phyloP scores from a whole-genome alignment of 306 rosid genomes.

The Citrullus mucosospermus region DNA sequence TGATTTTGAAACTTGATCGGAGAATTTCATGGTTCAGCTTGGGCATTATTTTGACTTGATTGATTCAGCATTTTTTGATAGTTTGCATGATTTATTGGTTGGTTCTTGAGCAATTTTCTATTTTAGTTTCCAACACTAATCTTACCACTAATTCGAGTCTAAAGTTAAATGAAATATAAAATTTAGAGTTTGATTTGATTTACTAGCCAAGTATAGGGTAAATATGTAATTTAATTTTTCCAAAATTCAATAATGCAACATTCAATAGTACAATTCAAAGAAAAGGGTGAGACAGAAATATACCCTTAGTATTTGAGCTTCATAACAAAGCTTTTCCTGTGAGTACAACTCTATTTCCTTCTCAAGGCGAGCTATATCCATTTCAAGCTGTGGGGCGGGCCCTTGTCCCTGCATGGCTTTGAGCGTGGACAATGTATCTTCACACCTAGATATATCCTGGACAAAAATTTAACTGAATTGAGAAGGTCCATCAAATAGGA shows the following conservation, averaged over 20 bases:
- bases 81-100: not conserved
- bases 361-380: slow-evolving; percentile 75
- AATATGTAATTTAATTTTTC: not conserved
- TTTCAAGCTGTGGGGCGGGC: slow-evolving; percentile 42
- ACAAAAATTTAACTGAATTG: slow-evolving; percentile 7
- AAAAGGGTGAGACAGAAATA: slow-evolving; percentile 1
- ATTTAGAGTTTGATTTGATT: not conserved
- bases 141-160: not conserved
- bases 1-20: not conserved
- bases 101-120: not conserved
- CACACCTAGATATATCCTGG: slow-evolving; percentile 81
- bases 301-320: slow-evolving; percentile 95
- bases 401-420: slow-evolving; percentile 63
- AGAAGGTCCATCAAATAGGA: slow-evolving; percentile 2
- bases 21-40: too few relatives aligned
- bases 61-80: not conserved
- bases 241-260: not conserved
- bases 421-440: slow-evolving; percentile 76
- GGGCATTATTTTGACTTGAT: too few relatives aligned
- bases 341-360: slow-evolving; percentile 73
- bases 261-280: not conserved
- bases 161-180: not conserved
- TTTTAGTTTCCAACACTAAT: not conserved
- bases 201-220: not conserved
- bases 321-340: slow-evolving; percentile 80